Conservation (phyloP, 2,329 filamentous ascomycete genomes). For the Botrytis elliptica region DNA sequence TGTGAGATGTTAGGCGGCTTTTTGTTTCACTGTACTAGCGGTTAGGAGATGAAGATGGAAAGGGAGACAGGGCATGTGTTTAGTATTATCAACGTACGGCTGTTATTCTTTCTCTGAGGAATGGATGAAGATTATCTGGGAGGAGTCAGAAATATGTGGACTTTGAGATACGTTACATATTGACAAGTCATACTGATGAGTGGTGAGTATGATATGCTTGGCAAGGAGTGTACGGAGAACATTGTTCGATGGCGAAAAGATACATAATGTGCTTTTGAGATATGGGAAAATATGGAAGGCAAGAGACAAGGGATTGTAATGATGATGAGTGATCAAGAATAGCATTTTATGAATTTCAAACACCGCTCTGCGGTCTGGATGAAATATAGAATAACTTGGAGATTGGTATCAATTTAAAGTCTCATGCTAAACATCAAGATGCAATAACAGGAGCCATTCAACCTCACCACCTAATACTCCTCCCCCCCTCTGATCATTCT, state of each 20-base stretch:
- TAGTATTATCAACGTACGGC: neutral
- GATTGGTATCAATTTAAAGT: neutral
- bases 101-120: neutral
- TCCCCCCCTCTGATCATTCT: constrained; percentile 36
- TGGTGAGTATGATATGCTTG: neutral
- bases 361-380: too few relatives aligned
- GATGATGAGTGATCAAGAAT: neutral
- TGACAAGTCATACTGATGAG: neutral
- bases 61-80: neutral
- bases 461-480: neutral
- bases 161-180: neutral
- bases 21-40: neutral
- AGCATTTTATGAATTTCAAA: neutral
- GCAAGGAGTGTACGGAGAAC: neutral
- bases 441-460: neutral
- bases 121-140: neutral
- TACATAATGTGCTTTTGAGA: neutral
- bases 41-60: neutral
- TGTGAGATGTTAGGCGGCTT: neutral
- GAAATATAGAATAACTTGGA: neutral
- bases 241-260: too few relatives aligned
- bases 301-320: neutral
- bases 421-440: neutral
- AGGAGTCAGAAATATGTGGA: neutral
- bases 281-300: neutral